Evolutionary conservation across 768 basidiomycete species (phyloP).

Genomic region (Amyloporia xantha): DNA sequence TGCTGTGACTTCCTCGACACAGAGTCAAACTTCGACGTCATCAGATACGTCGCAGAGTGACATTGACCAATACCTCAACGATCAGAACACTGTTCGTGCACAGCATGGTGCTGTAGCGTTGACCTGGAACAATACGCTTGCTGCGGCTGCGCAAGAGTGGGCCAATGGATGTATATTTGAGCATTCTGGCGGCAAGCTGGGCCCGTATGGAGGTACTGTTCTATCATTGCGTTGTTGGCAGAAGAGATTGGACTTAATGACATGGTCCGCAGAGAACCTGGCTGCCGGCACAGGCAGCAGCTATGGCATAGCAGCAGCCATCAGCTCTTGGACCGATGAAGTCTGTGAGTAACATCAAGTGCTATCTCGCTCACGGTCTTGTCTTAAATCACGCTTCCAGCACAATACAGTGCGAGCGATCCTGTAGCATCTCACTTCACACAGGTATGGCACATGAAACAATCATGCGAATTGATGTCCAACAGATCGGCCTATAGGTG

Average conservation of each 20-base stretch:
- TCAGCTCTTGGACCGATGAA: conserved; percentile 65
- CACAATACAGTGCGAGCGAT: conserved; percentile 48
- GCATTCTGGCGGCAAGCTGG: conserved; percentile 64
- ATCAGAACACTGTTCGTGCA: conserved; percentile 58
- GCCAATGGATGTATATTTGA: conserved; percentile 60
- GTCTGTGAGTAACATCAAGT: conserved; percentile 38
- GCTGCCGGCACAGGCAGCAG: conserved; percentile 59
- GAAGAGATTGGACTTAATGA: neutral
- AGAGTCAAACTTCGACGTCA: conserved; percentile 11
- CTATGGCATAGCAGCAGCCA: conserved; percentile 42
- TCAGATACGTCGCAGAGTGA: conserved; percentile 35
- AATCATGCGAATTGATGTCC: too few species aligned
- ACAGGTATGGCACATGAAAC: too few species aligned
- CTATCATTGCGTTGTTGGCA: too few species aligned
- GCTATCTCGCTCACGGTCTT: neutral
- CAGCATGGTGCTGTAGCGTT: conserved; percentile 58
- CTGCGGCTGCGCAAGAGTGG: conserved; percentile 62
- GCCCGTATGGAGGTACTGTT: conserved; percentile 55
- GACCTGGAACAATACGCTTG: conserved; percentile 56
- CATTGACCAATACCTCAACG: conserved; percentile 44
- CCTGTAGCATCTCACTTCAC: conserved; percentile 65
- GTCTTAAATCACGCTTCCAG: too few species aligned
- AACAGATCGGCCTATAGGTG: conserved; percentile 10
- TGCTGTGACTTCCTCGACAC: conserved; percentile 4
- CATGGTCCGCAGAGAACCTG: conserved; percentile 51